phyloP scores from a whole-genome alignment of 2,329 filamentous ascomycete genomes.

The Fusarium circinatum region DNA sequence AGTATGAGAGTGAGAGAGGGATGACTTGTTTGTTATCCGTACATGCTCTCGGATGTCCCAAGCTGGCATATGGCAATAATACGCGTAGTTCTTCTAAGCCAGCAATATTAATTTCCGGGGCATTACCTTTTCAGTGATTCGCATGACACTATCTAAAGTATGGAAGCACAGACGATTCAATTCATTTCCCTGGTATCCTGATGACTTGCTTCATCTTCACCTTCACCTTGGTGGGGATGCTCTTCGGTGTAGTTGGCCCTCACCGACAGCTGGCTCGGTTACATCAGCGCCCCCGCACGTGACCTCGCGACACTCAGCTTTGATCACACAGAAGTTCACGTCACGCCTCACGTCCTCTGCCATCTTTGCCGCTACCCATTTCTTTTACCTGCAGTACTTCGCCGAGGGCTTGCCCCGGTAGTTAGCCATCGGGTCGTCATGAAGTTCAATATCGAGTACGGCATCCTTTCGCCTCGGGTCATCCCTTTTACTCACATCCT shows the following conservation, averaged over 20 bases:
- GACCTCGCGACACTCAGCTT: slow-evolving; percentile 45
- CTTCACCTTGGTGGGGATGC: background rate
- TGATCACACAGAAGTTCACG: slow-evolving; percentile 32
- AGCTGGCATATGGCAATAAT: background rate
- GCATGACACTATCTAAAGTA: background rate
- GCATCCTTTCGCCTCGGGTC: background rate
- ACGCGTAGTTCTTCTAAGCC: background rate
- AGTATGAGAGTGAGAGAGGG: background rate
- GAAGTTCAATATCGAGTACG: slow-evolving; percentile 65
- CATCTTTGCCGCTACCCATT: slow-evolving; percentile 9
- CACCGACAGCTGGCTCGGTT: slow-evolving; percentile 19
- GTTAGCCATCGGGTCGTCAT: slow-evolving; percentile 48
- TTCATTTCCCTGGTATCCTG: background rate
- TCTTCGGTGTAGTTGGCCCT: slow-evolving; percentile 7
- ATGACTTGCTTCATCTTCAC: background rate
- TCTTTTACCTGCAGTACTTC: slow-evolving; percentile 7
- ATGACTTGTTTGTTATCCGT: background rate
- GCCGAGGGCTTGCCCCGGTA: slow-evolving; percentile 32
- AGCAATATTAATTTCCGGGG: background rate
- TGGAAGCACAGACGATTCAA: background rate
- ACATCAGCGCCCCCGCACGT: slow-evolving; percentile 40
- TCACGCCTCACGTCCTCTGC: slow-evolving; percentile 39
- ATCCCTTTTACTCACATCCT: slow-evolving; percentile 29
- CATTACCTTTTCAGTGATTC: background rate
- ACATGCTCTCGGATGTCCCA: background rate